Evolutionary conservation across 2,329 filamentous ascomycete species (phyloP).

Genomic region (Fusarium ambrosium): DNA sequence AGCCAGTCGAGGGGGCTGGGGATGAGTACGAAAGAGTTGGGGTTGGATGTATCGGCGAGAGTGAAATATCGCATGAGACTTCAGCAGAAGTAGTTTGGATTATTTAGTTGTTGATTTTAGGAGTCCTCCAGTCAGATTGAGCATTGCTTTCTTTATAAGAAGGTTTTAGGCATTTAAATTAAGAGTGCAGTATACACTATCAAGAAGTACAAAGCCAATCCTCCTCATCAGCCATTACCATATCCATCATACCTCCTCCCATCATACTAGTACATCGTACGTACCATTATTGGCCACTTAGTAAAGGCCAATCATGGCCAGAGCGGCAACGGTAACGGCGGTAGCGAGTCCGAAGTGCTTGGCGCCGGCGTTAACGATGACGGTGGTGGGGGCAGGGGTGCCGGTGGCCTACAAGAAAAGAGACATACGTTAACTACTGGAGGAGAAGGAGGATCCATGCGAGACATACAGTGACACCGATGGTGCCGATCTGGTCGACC

Average conservation of each 20-base stretch:
- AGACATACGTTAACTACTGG: not conserved
- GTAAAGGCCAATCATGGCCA: conserved; percentile 22
- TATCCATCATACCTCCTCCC: not conserved
- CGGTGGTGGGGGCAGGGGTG: conserved; percentile 18
- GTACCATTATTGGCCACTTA: not conserved
- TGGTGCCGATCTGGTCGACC: conserved; percentile 23
- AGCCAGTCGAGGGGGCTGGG: no score
- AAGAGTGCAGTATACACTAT: not conserved
- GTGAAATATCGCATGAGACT: no score
- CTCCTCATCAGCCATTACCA: conserved; percentile 3
- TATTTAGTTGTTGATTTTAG: no score
- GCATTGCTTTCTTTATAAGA: not conserved
- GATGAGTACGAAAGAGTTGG: no score
- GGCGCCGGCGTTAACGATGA: conserved; percentile 18
- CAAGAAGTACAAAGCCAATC: conserved; percentile 6
- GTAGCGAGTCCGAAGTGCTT: conserved; percentile 24
- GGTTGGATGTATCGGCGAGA: no score
- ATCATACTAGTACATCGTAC: not conserved
- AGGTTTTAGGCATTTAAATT: not conserved
- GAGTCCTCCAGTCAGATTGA: no score
- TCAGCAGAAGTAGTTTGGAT: no score
- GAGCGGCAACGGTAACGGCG: not conserved
- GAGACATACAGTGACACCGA: conserved; percentile 26
- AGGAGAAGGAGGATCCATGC: not conserved
- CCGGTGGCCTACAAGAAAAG: conserved; percentile 8